These are phyloP conservation scores for Byssoonygena ceratinophila DNA, from an alignment of 2,329 filamentous ascomycete genomes.

Conservation along the genomic window DNA sequence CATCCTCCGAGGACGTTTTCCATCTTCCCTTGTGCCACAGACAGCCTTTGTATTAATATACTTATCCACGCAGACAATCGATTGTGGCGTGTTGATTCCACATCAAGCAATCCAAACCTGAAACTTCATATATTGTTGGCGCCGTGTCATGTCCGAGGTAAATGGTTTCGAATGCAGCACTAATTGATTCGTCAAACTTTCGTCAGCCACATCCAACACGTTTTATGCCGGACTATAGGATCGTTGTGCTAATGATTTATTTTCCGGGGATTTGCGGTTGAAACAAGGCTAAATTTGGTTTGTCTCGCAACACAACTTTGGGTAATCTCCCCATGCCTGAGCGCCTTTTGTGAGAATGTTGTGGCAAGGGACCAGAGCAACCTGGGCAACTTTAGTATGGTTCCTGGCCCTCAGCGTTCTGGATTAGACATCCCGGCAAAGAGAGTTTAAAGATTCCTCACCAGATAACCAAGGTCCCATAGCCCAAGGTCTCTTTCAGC, in stretches of 20 bases:
- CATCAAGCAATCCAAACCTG: background rate
- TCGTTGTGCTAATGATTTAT: background rate
- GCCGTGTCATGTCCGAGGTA: background rate
- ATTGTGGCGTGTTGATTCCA: background rate
- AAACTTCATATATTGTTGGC: background rate
- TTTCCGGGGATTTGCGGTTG: slow-evolving; percentile 7
- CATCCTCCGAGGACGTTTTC: background rate
- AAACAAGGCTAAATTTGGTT: slow-evolving; percentile 1
- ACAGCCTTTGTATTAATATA: background rate
- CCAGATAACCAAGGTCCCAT: background rate
- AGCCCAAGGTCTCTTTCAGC: too few species aligned
- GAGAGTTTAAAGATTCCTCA: slow-evolving; percentile 6
- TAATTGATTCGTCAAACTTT: background rate
- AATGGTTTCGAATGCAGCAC: background rate
- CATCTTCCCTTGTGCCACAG: background rate
- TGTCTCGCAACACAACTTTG: slow-evolving; percentile 1
- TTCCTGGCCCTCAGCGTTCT: background rate
- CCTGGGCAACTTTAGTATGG: too few species aligned
- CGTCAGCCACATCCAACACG: background rate
- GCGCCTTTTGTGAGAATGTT: background rate
- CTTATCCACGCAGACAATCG: background rate
- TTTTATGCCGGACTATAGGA: background rate
- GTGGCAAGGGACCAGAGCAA: background rate
- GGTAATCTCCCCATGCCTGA: background rate
- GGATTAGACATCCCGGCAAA: background rate